phyloP scores from a whole-genome alignment of 1,284 basidiomycete species.

The Caloboletus firmus region DNA sequence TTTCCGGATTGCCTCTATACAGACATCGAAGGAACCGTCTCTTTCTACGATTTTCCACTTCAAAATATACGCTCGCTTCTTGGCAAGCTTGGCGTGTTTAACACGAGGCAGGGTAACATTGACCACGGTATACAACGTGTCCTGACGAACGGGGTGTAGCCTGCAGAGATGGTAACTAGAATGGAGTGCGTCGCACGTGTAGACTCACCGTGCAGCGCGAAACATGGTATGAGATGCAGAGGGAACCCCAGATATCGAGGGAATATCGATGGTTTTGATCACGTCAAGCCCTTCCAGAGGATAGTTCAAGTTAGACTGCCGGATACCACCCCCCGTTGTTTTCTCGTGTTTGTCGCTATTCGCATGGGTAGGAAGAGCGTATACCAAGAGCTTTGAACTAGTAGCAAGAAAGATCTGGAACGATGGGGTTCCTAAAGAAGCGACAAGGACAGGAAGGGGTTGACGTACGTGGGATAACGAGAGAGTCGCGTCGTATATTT shows the following conservation, averaged over 20 bases:
- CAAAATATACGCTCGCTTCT: constrained; percentile 59
- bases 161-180: constrained; percentile 38
- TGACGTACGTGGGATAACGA: constrained; percentile 51
- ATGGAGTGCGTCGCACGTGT: neutral
- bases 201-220: constrained; percentile 66
- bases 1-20: constrained; percentile 54
- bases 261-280: constrained; percentile 53
- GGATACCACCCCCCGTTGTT: constrained; percentile 41
- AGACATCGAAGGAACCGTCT: constrained; percentile 36
- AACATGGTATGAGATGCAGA: constrained; percentile 55
- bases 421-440: constrained; percentile 7
- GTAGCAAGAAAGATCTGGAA: constrained; percentile 64
- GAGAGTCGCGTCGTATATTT: constrained; percentile 75
- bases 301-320: constrained; percentile 5
- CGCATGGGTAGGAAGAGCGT: constrained; percentile 42
- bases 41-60: constrained; percentile 61
- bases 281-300: constrained; percentile 42
- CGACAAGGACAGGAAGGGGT: neutral
- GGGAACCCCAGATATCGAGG: constrained; percentile 48
- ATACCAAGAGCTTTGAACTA: constrained; percentile 61
- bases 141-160: constrained; percentile 58
- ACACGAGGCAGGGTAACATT: constrained; percentile 66
- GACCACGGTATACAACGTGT: constrained; percentile 68
- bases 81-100: constrained; percentile 51
- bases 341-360: constrained; percentile 20